Conservation (phyloP, 208 protist genomes). For the Trypanosoma vivax region DNA sequence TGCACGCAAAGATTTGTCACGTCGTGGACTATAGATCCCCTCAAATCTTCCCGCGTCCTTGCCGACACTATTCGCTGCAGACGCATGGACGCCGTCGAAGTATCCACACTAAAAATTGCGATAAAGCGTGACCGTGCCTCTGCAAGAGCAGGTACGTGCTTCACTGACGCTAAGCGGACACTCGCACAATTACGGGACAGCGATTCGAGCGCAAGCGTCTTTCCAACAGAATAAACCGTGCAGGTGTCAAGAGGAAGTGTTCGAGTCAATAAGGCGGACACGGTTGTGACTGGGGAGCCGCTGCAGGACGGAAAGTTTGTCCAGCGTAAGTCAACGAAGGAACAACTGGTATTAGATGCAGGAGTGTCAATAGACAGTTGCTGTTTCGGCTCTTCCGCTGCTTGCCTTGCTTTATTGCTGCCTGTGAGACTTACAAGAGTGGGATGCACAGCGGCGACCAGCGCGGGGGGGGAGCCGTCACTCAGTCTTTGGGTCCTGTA, state of each 20-base stretch:
- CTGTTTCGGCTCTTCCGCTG: background rate
- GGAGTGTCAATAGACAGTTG: no score
- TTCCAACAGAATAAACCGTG: background rate
- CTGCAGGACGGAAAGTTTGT: conserved; percentile 8
- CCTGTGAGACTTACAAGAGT: no score
- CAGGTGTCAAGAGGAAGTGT: conserved; percentile 8
- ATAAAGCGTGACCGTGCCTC: conserved; percentile 4
- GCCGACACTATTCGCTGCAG: background rate
- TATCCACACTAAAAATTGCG: conserved; percentile 7
- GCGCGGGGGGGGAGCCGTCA: background rate
- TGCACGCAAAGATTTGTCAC: conserved; percentile 5
- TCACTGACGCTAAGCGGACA: conserved; percentile 8
- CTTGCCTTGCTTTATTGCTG: no score
- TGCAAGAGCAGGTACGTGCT: conserved; percentile 2
- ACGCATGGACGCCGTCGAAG: background rate
- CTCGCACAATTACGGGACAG: background rate
- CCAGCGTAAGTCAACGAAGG: conserved; percentile 12
- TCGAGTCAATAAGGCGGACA: conserved; percentile 3
- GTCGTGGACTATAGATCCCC: background rate
- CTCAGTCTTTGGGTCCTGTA: background rate
- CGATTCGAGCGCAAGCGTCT: conserved; percentile 1
- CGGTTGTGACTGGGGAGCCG: background rate
- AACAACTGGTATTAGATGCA: background rate
- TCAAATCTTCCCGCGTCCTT: background rate
- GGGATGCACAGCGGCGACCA: background rate